Percentiles rank a stretch among this genome's conserved stretches.
Conservation (phyloP, 257 asterid genomes). For the Solanum appendiculatum region DNA sequence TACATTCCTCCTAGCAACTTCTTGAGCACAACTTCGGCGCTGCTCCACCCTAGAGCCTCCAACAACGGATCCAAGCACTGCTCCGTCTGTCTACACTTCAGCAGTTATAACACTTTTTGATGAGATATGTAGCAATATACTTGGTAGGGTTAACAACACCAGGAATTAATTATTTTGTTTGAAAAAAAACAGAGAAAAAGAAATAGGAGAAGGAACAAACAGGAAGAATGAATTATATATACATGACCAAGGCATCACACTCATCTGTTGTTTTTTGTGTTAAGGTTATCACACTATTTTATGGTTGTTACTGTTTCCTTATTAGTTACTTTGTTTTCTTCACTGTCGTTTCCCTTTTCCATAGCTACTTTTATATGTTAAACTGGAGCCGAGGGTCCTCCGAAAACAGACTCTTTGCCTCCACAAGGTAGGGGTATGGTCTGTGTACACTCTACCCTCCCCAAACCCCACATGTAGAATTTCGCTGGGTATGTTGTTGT, state of each 20-base stretch:
- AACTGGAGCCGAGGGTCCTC: not conserved
- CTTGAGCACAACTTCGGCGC: slow-evolving; percentile 67
- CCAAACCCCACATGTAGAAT: not conserved
- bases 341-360: not conserved
- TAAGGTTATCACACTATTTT: not conserved
- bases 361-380: not conserved
- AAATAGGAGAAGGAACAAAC: not conserved
- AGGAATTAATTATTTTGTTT: not conserved
- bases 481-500: not conserved
- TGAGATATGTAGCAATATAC: not conserved
- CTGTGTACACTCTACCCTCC: not conserved
- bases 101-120: not conserved
- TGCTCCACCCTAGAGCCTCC: slow-evolving; percentile 76
- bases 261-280: not conserved
- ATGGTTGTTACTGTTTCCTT: not conserved
- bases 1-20: slow-evolving; percentile 71
- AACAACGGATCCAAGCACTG: slow-evolving; percentile 82
- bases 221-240: not conserved
- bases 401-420: not conserved
- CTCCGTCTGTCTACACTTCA: slow-evolving; percentile 50
- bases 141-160: not conserved
- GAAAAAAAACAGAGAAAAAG: not conserved
- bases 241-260: not conserved
- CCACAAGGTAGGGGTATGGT: not conserved
- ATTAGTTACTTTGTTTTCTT: not conserved